Conservation (phyloP, 352 stramenopile genomes). For the Phytophthora sojae region DNA sequence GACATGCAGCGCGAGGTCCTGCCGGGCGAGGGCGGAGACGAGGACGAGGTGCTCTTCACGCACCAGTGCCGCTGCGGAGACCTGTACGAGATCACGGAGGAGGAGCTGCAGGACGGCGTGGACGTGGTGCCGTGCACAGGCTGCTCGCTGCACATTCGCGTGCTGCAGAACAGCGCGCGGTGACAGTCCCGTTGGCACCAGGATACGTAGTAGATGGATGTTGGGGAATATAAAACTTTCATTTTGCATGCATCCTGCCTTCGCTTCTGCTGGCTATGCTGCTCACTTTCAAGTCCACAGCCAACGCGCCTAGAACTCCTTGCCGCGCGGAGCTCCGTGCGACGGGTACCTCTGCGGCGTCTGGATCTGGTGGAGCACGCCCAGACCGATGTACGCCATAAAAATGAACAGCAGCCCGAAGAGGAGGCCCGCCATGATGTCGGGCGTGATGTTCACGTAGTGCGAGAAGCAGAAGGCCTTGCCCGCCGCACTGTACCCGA, state of each 20-base stretch:
- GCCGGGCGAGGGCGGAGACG: slow-evolving; percentile 36
- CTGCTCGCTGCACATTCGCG: slow-evolving; percentile 84
- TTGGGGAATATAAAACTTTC: slow-evolving; percentile 35
- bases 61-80: slow-evolving; percentile 79
- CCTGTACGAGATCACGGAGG: slow-evolving; percentile 68
- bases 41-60: slow-evolving; percentile 62
- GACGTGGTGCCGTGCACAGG: slow-evolving; percentile 81
- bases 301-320: slow-evolving; percentile 71
- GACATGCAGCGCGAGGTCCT: slow-evolving; percentile 60
- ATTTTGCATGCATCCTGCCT: slow-evolving; percentile 26
- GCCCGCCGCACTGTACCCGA: slow-evolving; percentile 58
- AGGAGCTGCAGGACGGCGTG: slow-evolving; percentile 69
- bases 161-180: slow-evolving; percentile 30
- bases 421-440: slow-evolving; percentile 77
- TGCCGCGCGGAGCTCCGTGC: slow-evolving; percentile 78
- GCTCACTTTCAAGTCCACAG: not conserved
- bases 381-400: slow-evolving; percentile 76
- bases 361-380: slow-evolving; percentile 78
- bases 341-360: slow-evolving; percentile 76
- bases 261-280: not conserved
- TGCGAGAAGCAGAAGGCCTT: slow-evolving; percentile 89
- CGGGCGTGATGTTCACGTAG: slow-evolving; percentile 84
- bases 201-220: not conserved
- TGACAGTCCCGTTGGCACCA: not conserved
- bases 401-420: slow-evolving; percentile 87